Percentiles rank a stretch among this genome's conserved stretches.
These are phyloP conservation scores for Geosmithia flava DNA, from an alignment of 2,329 filamentous ascomycete species.

Conservation along the genomic window DNA sequence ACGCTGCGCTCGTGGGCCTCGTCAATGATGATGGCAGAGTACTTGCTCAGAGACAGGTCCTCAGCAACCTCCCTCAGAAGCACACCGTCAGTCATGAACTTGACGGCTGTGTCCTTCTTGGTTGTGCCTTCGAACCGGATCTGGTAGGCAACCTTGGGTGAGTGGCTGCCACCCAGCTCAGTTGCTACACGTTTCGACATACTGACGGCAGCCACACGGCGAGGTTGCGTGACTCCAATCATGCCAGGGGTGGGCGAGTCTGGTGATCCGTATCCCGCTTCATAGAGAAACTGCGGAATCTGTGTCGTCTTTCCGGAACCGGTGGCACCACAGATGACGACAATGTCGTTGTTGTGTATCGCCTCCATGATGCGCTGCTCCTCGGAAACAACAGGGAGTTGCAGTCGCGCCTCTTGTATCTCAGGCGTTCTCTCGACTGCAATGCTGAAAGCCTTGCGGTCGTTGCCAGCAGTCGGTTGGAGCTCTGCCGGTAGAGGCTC, in stretches of 20 bases:
- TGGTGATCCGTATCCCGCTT: conserved; percentile 77
- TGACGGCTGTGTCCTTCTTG: conserved; percentile 71
- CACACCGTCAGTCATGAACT: conserved; percentile 99
- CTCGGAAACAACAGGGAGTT: conserved; percentile 82
- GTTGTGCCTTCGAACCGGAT: conserved; percentile 89
- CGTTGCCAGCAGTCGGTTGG: conserved; percentile 43
- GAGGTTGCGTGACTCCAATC: conserved; percentile 90
- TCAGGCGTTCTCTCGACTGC: conserved; percentile 55
- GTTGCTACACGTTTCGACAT: conserved; percentile 88
- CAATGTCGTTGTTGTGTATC: conserved; percentile 79
- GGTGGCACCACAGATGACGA: conserved; percentile 88
- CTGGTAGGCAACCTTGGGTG: conserved; percentile 75
- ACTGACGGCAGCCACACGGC: conserved; percentile 88
- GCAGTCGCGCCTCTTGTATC: conserved; percentile 66
- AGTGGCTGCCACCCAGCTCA: conserved; percentile 70
- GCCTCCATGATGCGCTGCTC: conserved; percentile 98
- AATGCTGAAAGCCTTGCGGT: conserved; percentile 66
- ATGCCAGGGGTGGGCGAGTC: conserved; percentile 74
- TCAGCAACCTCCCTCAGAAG: conserved; percentile 81
- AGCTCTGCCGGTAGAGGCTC: conserved; percentile 60
- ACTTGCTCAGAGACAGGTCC: conserved; percentile 78
- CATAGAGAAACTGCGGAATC: conserved; percentile 89
- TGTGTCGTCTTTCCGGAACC: conserved; percentile 98
- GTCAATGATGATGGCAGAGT: conserved; percentile 89
- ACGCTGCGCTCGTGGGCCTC: conserved; percentile 96